Conservation (phyloP, 495 filamentous ascomycete genomes). For the Diplogelasinospora grovesii region DNA sequence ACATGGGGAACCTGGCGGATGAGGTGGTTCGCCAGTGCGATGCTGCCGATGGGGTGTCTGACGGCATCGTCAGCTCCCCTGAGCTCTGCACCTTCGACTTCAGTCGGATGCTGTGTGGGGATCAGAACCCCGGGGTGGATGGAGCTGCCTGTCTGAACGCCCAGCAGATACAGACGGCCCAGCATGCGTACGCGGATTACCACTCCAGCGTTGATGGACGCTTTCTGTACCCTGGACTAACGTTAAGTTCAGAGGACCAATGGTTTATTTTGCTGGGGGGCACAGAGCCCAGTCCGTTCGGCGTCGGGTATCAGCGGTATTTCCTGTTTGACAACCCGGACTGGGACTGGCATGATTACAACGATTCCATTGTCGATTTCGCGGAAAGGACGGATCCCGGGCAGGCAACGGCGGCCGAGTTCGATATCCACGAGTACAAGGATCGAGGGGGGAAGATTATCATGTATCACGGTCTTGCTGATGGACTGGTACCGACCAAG, state of each 20-base stretch:
- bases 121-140: constrained; percentile 4
- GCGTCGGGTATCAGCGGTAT: constrained; percentile 29
- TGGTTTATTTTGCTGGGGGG: constrained; percentile 19
- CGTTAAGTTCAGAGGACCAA: constrained; percentile 27
- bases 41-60: constrained; percentile 50
- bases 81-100: constrained; percentile 50
- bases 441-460: constrained; percentile 47
- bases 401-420: constrained; percentile 35
- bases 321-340: constrained; percentile 37
- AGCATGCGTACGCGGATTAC: constrained; percentile 49
- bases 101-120: constrained; percentile 46
- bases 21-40: constrained; percentile 68
- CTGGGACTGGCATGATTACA: constrained; percentile 35
- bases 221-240: constrained; percentile 47
- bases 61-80: constrained; percentile 57
- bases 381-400: constrained; percentile 35
- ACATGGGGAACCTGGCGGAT: constrained; percentile 45
- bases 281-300: constrained; percentile 25
- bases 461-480: constrained; percentile 50
- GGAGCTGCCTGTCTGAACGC: constrained; percentile 46
- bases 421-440: constrained; percentile 39
- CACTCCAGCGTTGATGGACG: constrained; percentile 40
- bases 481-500: constrained; percentile 42
- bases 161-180: constrained; percentile 48
- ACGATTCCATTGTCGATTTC: constrained; percentile 11